Evolutionary conservation across 208 protist genomes (phyloP).

Genomic region (Trypanosoma rangeli): DNA sequence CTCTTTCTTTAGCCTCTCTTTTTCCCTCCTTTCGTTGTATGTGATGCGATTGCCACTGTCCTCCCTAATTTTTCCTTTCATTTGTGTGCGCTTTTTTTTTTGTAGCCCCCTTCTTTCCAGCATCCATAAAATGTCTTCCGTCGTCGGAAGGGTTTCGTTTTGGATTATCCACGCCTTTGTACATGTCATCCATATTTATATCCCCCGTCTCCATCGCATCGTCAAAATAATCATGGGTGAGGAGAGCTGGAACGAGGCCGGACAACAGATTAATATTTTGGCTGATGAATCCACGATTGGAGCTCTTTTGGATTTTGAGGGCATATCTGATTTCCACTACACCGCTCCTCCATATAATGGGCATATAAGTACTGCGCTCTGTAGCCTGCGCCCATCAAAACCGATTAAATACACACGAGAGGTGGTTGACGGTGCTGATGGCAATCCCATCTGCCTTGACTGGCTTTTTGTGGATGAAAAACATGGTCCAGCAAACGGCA

Average conservation of each 20-base stretch:
- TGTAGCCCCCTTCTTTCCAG: neutral
- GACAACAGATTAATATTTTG: neutral
- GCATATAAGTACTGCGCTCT: slow-evolving; percentile 63
- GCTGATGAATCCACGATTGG: neutral
- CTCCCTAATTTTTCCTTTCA: neutral
- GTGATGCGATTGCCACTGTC: neutral
- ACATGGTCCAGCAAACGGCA: slow-evolving; percentile 25
- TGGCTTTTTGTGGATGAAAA: slow-evolving; percentile 39
- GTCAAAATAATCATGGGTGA: neutral
- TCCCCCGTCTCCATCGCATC: neutral
- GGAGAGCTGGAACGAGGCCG: neutral
- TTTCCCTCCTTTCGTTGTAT: neutral
- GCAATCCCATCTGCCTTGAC: slow-evolving; percentile 73
- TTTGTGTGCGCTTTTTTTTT: slow-evolving; percentile 3
- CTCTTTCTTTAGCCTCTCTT: neutral
- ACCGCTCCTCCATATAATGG: slow-evolving; percentile 53
- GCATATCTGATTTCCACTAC: slow-evolving; percentile 31
- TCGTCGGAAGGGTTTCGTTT: slow-evolving; percentile 9
- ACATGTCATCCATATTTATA: slow-evolving; percentile 4
- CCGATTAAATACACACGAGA: slow-evolving; percentile 47
- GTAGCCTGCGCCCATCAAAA: slow-evolving; percentile 46
- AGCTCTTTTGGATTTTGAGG: slow-evolving; percentile 37
- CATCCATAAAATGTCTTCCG: neutral
- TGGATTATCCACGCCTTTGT: neutral
- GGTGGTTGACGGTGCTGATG: slow-evolving; percentile 44